Percentiles rank a stretch among this genome's conserved stretches.
These are phyloP conservation scores for Penicillium griseofulvum DNA, from an alignment of 2,329 filamentous ascomycete genomes.

Conservation along the genomic window DNA sequence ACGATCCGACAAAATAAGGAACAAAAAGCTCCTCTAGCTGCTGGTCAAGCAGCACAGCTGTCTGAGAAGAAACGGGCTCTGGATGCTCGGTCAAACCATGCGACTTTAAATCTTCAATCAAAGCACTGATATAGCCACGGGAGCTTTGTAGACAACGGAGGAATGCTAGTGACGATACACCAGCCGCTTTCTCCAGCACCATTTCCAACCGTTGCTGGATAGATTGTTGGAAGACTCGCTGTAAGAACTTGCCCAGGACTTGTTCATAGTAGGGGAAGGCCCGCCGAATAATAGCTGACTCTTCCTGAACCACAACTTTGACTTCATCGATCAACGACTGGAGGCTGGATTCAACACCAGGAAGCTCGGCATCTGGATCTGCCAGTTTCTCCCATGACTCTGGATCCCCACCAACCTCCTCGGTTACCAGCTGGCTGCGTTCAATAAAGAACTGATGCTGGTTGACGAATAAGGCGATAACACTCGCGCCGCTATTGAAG, in stretches of 20 bases:
- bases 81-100: slow-evolving; percentile 95
- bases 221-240: slow-evolving; percentile 95
- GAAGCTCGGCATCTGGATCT: slow-evolving; percentile 88
- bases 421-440: slow-evolving; percentile 82
- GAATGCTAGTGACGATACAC: slow-evolving; percentile 88
- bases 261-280: slow-evolving; percentile 97
- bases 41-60: slow-evolving; percentile 67
- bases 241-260: slow-evolving; percentile 87
- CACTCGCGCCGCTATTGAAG: slow-evolving; percentile 93
- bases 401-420: slow-evolving; percentile 65
- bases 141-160: slow-evolving; percentile 87
- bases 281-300: slow-evolving; percentile 93
- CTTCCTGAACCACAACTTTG: slow-evolving; percentile 91
- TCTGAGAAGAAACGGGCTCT: slow-evolving; percentile 83
- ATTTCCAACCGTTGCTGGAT: slow-evolving; percentile 94
- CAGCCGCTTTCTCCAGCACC: slow-evolving; percentile 91
- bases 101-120: slow-evolving; percentile 89
- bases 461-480: slow-evolving; percentile 95
- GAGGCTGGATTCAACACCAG: slow-evolving; percentile 84
- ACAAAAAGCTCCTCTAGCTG: slow-evolving; percentile 66
- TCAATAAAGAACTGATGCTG: slow-evolving; percentile 99
- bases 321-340: slow-evolving; percentile 94
- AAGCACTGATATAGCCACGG: slow-evolving; percentile 76
- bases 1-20: slow-evolving; percentile 63
- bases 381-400: slow-evolving; percentile 87